These are phyloP conservation scores for Yarrowia bubula DNA, from an alignment of 805 yeast species.

Conservation along the genomic window DNA sequence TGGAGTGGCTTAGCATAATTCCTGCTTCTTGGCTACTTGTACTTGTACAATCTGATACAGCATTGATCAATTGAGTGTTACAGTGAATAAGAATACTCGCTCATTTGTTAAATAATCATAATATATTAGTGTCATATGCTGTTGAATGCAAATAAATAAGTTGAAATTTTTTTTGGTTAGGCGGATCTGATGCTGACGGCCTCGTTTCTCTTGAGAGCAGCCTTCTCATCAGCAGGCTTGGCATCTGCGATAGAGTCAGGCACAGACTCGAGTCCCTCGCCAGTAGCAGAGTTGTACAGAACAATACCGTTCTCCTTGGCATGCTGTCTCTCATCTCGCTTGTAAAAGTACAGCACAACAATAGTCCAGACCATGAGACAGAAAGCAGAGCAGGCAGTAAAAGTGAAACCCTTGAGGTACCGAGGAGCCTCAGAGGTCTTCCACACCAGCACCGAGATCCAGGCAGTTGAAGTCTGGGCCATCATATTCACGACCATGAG, in stretches of 20 bases:
- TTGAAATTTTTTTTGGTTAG: not conserved
- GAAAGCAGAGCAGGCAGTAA: conserved; percentile 31
- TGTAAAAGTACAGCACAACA: conserved; percentile 54
- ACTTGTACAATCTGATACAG: too few relatives aligned
- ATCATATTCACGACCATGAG: conserved; percentile 50
- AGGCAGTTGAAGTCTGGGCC: conserved; percentile 54
- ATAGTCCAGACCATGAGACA: conserved; percentile 28
- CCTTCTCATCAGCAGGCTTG: not conserved
- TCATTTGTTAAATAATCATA: not conserved
- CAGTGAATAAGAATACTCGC: too few relatives aligned
- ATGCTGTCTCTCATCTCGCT: conserved; percentile 49
- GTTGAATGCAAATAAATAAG: conserved; percentile 23
- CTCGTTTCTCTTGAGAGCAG: not conserved
- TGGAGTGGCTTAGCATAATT: too few relatives aligned
- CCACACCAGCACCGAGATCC: conserved; percentile 50
- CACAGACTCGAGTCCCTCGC: conserved; percentile 24
- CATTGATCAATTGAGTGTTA: too few relatives aligned
- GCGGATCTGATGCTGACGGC: not conserved
- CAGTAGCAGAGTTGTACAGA: conserved; percentile 17
- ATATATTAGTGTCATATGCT: conserved; percentile 8
- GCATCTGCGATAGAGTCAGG: not conserved
- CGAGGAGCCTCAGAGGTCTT: conserved; percentile 36
- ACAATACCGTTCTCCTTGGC: conserved; percentile 51
- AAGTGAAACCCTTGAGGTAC: conserved; percentile 35
- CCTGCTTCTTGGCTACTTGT: too few relatives aligned